Evolutionary conservation across 75 land plant genomes (phyloP), one percentile per base, ranked within the genome.

Genomic region (Chamaecyparis obtusa): DNA sequence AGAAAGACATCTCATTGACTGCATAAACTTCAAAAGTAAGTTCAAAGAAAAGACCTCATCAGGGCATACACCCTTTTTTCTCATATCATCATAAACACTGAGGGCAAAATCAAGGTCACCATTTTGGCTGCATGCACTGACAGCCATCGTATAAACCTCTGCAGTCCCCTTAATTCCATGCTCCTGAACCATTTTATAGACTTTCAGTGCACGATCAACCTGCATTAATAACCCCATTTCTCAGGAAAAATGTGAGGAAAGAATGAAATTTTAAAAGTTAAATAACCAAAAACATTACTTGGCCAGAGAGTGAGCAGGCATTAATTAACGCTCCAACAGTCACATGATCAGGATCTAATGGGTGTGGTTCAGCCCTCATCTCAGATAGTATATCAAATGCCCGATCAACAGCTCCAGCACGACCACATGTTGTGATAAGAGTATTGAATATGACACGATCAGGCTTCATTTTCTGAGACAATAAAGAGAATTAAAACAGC

Each of bases 331-430:
- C 94, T 87, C 99, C 98, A 89, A 95, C 89, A 51, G 99, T 98
- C 64, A 98, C 92, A 87, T 98, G 97, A 89, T 98, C 95, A 85
- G 99, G 99, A n/a, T 92, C 93, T 71, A 98, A 86, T 30, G 96
- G 95, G 13, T 86, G 87, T 75, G 90, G 89, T 84, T 96, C 98
- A 54, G 94, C 90, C 41, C 78, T 85, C 99, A 98, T 95, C 89
- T 98, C 99, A 75, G 97, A 89, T 77, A 98, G 89, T 67, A 98
- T 99, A 92, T 98, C 99, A 93, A 98, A 98, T 48, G 99, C 99
- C 81, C 99, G 94, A 87, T 95, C 96, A 9, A 98, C 93, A 74
- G 98, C 97, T 85, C 99, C 99, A 60, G 99, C 91, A 69, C 93
- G 97, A 91, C 99, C 97, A 92, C 99, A 98, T 79, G 99, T 97